phyloP scores from a whole-genome alignment of 2,329 filamentous ascomycete species.

The Xylariaceae sp. region DNA sequence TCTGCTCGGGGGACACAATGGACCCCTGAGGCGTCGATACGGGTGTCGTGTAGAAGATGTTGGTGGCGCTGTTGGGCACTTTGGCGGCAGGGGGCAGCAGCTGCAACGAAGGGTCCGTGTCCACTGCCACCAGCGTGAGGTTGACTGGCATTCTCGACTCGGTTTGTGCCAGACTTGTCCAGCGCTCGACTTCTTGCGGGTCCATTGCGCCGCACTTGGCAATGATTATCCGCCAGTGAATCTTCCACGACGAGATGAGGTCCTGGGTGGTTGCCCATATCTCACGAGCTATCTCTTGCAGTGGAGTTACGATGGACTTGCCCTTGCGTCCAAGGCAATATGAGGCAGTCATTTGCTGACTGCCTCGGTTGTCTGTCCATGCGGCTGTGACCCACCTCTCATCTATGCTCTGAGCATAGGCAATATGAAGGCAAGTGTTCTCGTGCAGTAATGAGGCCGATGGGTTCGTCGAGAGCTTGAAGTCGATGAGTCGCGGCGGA shows the following conservation, averaged over 20 bases:
- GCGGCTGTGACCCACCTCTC: conserved; percentile 71
- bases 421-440: conserved; percentile 73
- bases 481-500: conserved; percentile 64
- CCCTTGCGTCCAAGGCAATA: conserved; percentile 62
- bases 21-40: conserved; percentile 58
- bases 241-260: conserved; percentile 61
- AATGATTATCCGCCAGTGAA: conserved; percentile 72
- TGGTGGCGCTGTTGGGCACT: conserved; percentile 35
- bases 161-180: conserved; percentile 44
- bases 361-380: conserved; percentile 73
- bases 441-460: conserved; percentile 69
- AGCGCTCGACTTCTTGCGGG: conserved; percentile 54
- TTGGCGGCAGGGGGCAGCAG: conserved; percentile 49
- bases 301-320: conserved; percentile 40
- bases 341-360: conserved; percentile 63
- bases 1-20: conserved; percentile 55
- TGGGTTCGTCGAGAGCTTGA: conserved; percentile 60
- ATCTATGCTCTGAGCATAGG: conserved; percentile 69
- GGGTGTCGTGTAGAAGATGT: conserved; percentile 52
- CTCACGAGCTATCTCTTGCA: conserved; percentile 61
- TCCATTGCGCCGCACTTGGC: conserved; percentile 65
- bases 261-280: conserved; percentile 73
- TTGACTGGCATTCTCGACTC: conserved; percentile 45
- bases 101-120: conserved; percentile 57
- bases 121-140: conserved; percentile 55